Percentiles rank a stretch among this genome's conserved stretches.
phyloP scores from a whole-genome alignment of 2,329 filamentous ascomycete species.

The Penicillium aurantiogriseum region DNA sequence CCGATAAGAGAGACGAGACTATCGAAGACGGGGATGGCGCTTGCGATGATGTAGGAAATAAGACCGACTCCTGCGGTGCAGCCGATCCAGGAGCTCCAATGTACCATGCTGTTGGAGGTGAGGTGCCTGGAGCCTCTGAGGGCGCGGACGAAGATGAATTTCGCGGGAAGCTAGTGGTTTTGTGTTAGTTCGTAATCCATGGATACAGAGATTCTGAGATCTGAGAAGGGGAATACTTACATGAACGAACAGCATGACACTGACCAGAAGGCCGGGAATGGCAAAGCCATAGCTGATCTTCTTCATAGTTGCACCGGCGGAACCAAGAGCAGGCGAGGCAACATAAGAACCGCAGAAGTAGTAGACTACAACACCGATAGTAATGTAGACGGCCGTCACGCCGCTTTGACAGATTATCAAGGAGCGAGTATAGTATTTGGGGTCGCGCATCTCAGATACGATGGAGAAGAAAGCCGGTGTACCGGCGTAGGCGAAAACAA shows the following conservation, averaged over 20 bases:
- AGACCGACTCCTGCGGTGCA: slow-evolving; percentile 16
- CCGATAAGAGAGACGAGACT: slow-evolving; percentile 23
- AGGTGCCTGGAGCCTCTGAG: slow-evolving; percentile 19
- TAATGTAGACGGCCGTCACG: slow-evolving; percentile 34
- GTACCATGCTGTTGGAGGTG: slow-evolving; percentile 16
- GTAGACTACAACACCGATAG: slow-evolving; percentile 43
- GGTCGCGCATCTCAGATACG: slow-evolving; percentile 38
- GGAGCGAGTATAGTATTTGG: slow-evolving; percentile 30
- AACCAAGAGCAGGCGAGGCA: slow-evolving; percentile 47
- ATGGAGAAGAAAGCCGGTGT: slow-evolving; percentile 33
- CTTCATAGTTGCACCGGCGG: slow-evolving; percentile 43
- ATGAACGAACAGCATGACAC: slow-evolving; percentile 20
- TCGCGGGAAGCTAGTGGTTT: slow-evolving; percentile 11
- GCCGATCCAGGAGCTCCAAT: slow-evolving; percentile 21
- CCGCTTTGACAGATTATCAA: slow-evolving; percentile 31
- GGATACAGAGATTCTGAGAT: too few relatives aligned
- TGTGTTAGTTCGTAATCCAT: neutral
- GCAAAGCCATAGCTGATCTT: slow-evolving; percentile 44
- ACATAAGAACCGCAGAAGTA: slow-evolving; percentile 47
- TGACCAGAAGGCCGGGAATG: slow-evolving; percentile 29
- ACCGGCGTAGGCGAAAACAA: slow-evolving; percentile 25
- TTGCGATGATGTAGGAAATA: slow-evolving; percentile 24
- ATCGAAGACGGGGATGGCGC: slow-evolving; percentile 24
- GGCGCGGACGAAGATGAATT: slow-evolving; percentile 22
- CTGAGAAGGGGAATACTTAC: slow-evolving; percentile 6